phyloP scores from a whole-genome alignment of 2,329 filamentous ascomycete species.

The Fusarium multiceps region DNA sequence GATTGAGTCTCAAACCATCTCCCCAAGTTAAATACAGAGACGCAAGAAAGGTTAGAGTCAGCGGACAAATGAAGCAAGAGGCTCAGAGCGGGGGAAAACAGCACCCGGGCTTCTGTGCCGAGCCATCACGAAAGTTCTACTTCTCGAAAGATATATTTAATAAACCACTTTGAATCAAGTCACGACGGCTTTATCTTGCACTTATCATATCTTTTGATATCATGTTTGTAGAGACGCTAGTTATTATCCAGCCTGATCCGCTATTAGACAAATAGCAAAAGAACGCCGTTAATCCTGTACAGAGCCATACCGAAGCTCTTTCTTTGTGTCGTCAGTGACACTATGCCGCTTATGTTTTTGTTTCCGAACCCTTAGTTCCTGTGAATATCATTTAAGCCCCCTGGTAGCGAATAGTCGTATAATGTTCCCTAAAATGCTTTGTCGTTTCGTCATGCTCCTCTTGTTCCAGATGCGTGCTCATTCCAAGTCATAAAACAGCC shows the following conservation, averaged over 20 bases:
- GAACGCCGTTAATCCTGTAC: conserved; percentile 36
- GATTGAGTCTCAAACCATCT: background rate
- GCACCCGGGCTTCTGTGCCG: background rate
- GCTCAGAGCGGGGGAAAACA: background rate
- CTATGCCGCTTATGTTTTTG: conserved; percentile 17
- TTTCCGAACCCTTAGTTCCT: conserved; percentile 6
- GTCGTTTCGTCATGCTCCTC: conserved; percentile 22
- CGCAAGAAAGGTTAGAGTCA: background rate
- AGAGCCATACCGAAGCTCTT: conserved; percentile 21
- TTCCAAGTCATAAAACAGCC: conserved; percentile 33
- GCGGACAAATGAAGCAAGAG: background rate
- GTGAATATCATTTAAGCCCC: conserved; percentile 11
- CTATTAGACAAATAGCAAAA: conserved; percentile 33
- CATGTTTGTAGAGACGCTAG: conserved; percentile 27
- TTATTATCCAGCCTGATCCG: conserved; percentile 32
- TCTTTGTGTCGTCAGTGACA: conserved; percentile 12
- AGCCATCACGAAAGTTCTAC: background rate
- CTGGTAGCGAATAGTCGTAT: conserved; percentile 19
- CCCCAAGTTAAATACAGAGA: background rate
- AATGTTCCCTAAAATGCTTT: conserved; percentile 28
- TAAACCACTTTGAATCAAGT: too few relatives aligned
- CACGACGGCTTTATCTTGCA: background rate
- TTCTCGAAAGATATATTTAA: background rate
- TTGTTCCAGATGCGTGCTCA: conserved; percentile 29
- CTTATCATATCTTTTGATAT: conserved; percentile 18